phyloP scores from a whole-genome alignment of 2,329 filamentous ascomycete species.

The Eutypella sp. region DNA sequence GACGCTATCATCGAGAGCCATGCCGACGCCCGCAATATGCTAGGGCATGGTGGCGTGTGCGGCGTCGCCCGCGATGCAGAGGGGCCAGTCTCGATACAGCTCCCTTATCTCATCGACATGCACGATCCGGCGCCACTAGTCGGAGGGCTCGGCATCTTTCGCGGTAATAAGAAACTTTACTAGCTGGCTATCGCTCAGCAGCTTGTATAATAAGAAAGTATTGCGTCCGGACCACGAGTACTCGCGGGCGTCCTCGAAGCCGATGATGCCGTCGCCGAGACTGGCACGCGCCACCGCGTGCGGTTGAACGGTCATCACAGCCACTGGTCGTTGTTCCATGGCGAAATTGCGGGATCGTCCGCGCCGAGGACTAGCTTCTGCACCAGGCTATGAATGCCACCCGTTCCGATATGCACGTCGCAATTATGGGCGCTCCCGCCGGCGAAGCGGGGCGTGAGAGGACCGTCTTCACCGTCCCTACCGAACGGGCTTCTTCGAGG shows the following conservation, averaged over 20 bases:
- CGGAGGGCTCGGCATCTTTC: constrained; percentile 4
- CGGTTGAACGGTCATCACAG: constrained; percentile 17
- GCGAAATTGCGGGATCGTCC: constrained; percentile 14
- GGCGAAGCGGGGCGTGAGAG: constrained; percentile 12
- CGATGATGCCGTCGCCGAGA: constrained; percentile 10
- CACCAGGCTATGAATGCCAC: constrained; percentile 33
- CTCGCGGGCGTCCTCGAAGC: constrained; percentile 17
- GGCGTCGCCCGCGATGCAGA: constrained; percentile 15
- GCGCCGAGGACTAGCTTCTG: constrained; percentile 28
- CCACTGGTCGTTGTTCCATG: constrained; percentile 17
- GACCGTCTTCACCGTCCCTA: background rate
- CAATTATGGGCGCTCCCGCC: constrained; percentile 20
- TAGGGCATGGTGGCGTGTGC: constrained; percentile 15
- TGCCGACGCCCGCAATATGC: constrained; percentile 16
- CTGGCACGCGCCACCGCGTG: constrained; percentile 13
- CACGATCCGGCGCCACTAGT: constrained; percentile 14
- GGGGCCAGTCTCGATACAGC: constrained; percentile 2
- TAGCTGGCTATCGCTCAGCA: constrained; percentile 13
- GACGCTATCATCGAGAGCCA: constrained; percentile 17
- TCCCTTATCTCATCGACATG: constrained; percentile 6
- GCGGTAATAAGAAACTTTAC: constrained; percentile 16
- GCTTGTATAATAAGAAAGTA: constrained; percentile 11
- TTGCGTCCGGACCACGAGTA: constrained; percentile 17
- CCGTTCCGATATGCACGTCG: constrained; percentile 35
- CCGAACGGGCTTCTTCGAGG: constrained; percentile 18